phyloP scores from a whole-genome alignment of 768 basidiomycete species.

The Lepiota venenata region DNA sequence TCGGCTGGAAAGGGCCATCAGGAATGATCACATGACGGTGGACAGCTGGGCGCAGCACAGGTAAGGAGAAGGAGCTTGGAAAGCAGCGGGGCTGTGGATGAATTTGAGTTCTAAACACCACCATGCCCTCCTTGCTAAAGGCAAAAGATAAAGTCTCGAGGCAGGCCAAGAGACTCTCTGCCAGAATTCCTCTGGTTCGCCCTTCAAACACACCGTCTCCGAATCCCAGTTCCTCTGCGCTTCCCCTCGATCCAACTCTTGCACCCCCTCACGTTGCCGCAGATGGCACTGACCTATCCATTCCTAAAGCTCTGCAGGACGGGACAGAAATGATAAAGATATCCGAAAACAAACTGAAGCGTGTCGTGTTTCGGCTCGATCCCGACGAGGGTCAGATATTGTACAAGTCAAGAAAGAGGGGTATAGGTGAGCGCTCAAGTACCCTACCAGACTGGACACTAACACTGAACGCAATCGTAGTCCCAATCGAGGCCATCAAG shows the following conservation, averaged over 20 bases:
- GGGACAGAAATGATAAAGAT: slow-evolving; percentile 81
- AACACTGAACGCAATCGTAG: slow-evolving; percentile 33
- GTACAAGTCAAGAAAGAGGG: slow-evolving; percentile 63
- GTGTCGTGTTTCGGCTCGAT: slow-evolving; percentile 64
- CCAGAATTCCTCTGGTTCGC: background rate
- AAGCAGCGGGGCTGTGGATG: too few species aligned
- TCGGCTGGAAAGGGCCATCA: too few species aligned
- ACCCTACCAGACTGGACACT: slow-evolving; percentile 2
- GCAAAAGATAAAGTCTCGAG: background rate
- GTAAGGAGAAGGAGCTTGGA: too few species aligned
- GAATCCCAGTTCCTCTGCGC: background rate
- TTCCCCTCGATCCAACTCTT: background rate
- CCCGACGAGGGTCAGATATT: slow-evolving; percentile 73
- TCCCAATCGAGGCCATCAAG: slow-evolving; percentile 83
- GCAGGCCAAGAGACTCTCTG: slow-evolving; percentile 4
- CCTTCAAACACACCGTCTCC: background rate
- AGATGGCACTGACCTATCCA: slow-evolving; percentile 15
- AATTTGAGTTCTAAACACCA: too few species aligned
- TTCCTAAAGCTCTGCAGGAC: slow-evolving; percentile 48
- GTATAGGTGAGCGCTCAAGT: slow-evolving; percentile 42
- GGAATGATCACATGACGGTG: too few species aligned
- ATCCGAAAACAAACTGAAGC: slow-evolving; percentile 68
- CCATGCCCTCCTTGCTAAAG: slow-evolving; percentile 3
- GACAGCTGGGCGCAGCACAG: too few species aligned
- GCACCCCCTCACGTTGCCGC: background rate